phyloP scores from a whole-genome alignment of 345 rosid species.

The Eucalyptus marginata region DNA sequence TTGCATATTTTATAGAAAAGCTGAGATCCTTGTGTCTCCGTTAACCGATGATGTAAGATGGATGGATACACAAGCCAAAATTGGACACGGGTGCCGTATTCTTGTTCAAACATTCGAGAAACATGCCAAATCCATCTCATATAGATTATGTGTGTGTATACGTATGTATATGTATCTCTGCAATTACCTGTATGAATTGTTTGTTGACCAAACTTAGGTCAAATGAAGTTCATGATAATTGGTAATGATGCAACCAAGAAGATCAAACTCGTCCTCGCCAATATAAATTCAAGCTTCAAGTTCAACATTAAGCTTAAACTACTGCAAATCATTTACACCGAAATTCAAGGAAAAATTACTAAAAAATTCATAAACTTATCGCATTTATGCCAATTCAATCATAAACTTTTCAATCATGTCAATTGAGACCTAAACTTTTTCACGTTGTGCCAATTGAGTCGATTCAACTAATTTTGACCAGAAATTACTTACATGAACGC shows the following conservation, averaged over 20 bases:
- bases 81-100: not conserved
- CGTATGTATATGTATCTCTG: no score
- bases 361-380: no score
- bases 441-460: no score
- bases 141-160: not conserved
- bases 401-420: rapidly evolving
- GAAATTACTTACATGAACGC: rapidly evolving
- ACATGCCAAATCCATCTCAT: not conserved
- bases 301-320: not conserved
- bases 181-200: no score
- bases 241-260: not conserved
- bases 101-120: not conserved
- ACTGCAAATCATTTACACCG: not conserved
- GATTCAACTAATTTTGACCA: rapidly evolving
- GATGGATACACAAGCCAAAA: not conserved
- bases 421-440: no score
- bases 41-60: not conserved
- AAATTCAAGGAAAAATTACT: no score
- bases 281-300: not conserved
- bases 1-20: not conserved
- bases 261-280: not conserved
- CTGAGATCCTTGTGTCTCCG: not conserved
- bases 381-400: rapidly evolving
- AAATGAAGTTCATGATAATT: not conserved
- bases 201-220: not conserved